Conservation (phyloP, 768 basidiomycete species). For the Hysterangium stoloniferum region DNA sequence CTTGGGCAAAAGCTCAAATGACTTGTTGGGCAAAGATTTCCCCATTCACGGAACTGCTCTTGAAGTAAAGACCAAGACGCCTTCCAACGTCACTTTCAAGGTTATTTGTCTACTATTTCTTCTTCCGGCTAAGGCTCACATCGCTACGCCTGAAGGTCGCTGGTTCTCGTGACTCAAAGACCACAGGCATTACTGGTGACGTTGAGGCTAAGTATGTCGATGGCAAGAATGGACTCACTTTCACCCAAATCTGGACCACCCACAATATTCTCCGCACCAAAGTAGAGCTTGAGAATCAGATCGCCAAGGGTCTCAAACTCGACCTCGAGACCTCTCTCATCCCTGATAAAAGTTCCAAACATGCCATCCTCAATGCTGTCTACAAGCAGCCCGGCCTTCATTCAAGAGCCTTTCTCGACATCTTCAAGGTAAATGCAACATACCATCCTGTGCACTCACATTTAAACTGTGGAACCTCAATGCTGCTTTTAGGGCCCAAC, state of each 20-base stretch:
- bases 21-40: slow-evolving; percentile 91
- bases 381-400: slow-evolving; percentile 98
- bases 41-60: slow-evolving; percentile 63
- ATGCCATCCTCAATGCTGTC: slow-evolving; percentile 70
- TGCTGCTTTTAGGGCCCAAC: slow-evolving; percentile 72
- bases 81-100: slow-evolving; percentile 89
- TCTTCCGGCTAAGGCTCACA: neutral
- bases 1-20: slow-evolving; percentile 95
- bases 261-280: slow-evolving; percentile 85
- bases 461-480: slow-evolving; percentile 3
- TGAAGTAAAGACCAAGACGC: slow-evolving; percentile 85
- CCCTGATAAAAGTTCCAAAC: slow-evolving; percentile 80
- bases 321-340: slow-evolving; percentile 77
- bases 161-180: slow-evolving; percentile 72
- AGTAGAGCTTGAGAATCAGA: slow-evolving; percentile 93
- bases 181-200: slow-evolving; percentile 72
- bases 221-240: slow-evolving; percentile 84
- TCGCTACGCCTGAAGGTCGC: slow-evolving; percentile 37
- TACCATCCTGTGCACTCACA: slow-evolving; percentile 18
- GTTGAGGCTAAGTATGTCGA: slow-evolving; percentile 93
- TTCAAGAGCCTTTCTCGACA: slow-evolving; percentile 81
- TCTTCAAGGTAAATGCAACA: slow-evolving; percentile 98
- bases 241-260: slow-evolving; percentile 97
- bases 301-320: slow-evolving; percentile 96
- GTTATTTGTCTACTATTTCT: slow-evolving; percentile 5